Conservation (phyloP, 345 rosid species). For the Citropsis articulata region DNA sequence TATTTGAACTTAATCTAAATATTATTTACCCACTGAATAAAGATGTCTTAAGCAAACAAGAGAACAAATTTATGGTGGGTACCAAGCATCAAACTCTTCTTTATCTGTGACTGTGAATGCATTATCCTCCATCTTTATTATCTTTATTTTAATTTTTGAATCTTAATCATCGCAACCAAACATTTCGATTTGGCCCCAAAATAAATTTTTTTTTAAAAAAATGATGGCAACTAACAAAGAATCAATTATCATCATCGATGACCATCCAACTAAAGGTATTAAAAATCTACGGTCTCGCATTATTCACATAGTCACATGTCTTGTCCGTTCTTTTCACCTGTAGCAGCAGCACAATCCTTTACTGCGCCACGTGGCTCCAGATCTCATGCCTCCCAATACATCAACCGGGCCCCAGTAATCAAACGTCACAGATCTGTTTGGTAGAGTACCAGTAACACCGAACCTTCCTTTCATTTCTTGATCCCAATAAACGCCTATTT, state of each 20-base stretch:
- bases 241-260: neutral
- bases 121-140: neutral
- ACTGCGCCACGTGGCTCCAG: slow-evolving; percentile 7
- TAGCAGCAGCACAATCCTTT: neutral
- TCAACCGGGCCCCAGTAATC: neutral
- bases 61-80: neutral
- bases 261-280: neutral
- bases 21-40: no score
- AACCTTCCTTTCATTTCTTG: slow-evolving; percentile 2
- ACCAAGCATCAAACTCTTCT: neutral
- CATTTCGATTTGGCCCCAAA: neutral
- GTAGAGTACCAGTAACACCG: neutral
- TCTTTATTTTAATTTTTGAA: neutral
- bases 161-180: neutral
- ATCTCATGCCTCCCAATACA: neutral
- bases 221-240: neutral
- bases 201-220: neutral
- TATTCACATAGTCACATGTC: neutral
- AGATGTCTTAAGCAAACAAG: no score
- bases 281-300: neutral
- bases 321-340: neutral
- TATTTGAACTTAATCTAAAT: neutral
- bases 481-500: neutral
- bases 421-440: slow-evolving; percentile 6
- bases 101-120: neutral